Base-by-base conservation (phyloP, 306 rosid species). In the Prinsepia uniflora region DNA sequence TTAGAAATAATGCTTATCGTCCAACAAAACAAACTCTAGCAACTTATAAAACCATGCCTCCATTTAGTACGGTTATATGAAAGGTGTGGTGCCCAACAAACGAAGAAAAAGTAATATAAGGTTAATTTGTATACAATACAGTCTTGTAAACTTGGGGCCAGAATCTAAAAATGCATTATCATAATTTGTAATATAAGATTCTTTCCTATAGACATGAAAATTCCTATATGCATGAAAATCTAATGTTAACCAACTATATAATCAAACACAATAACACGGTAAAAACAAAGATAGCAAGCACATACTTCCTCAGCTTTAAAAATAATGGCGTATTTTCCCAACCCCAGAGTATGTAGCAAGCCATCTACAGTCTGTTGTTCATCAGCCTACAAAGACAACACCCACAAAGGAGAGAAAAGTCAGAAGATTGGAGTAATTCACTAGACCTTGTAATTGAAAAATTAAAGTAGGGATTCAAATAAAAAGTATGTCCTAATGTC, bases 231-330 rank as follows among this genome's bases (percentile, higher is more conserved):
- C 30, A 24, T 24, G 30, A 24, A 24, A 0, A 24, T 40, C 39
- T 39, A 61, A 39, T 15, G 14, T 36, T 30, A 36, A n/a, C 18
- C 42, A 4, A 59, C 7, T 14, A 18, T 12, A 59, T 34, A 7
- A 39, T n/a, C 13, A 4, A 7, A 14, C 42, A 19, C 18, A 8
- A 9, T 12, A 30, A 22, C 67, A 42, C 14, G 40, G n/a, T 70
- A 54, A 34, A 14, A 72, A 72, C 20, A 24, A 44, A 47, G 60
- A 63, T 67, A 75, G 78, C 9, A 63, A 79, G 70, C 42, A 45
- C 96, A 67, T 89, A 94, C 99, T 78, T 94, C 99, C 86, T 94
- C 99, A 22, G 91, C 99, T 80, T 94, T 94, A 76, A 94, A 94
- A 62, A 84, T 77, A 72, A 94, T 81, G 65, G 77, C 87, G 83